Evolutionary conservation across 2,329 filamentous ascomycete species (phyloP).

Genomic region (Fusarium globosum): DNA sequence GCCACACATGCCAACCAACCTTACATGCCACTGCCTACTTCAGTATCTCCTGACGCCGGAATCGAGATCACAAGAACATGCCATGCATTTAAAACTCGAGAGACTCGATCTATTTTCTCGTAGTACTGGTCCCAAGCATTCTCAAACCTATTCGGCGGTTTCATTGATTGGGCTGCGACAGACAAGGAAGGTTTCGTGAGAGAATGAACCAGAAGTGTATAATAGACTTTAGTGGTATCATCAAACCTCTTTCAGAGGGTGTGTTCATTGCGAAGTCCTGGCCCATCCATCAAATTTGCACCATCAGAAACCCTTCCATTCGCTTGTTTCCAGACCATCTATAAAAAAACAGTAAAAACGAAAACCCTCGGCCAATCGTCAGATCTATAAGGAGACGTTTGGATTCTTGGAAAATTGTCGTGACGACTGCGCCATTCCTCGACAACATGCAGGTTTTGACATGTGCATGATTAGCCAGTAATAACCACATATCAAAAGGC

Average conservation of each 20-base stretch:
- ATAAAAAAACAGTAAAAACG: slow-evolving; percentile 2
- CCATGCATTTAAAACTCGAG: background rate
- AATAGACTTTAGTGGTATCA: slow-evolving; percentile 20
- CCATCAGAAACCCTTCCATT: background rate
- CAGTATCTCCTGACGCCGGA: background rate
- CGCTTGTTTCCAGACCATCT: slow-evolving; percentile 6
- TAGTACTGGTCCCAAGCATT: background rate
- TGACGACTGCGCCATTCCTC: slow-evolving; percentile 1
- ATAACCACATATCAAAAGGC: background rate
- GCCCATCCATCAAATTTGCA: slow-evolving; percentile 14
- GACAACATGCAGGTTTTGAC: background rate
- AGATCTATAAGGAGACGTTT: slow-evolving; percentile 12
- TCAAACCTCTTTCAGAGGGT: slow-evolving; percentile 4
- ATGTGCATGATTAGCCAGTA: slow-evolving; percentile 7
- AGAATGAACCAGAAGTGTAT: background rate
- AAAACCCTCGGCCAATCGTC: slow-evolving; percentile 3
- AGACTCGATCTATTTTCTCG: background rate
- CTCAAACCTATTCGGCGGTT: background rate
- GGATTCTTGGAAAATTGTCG: background rate
- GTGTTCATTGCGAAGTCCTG: slow-evolving; percentile 2
- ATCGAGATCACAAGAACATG: background rate
- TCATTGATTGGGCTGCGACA: background rate
- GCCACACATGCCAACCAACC: background rate
- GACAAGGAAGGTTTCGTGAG: background rate
- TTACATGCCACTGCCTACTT: background rate